Conservation (phyloP, 1,139 yeast species). For the Scheffersomyces lignicola region DNA sequence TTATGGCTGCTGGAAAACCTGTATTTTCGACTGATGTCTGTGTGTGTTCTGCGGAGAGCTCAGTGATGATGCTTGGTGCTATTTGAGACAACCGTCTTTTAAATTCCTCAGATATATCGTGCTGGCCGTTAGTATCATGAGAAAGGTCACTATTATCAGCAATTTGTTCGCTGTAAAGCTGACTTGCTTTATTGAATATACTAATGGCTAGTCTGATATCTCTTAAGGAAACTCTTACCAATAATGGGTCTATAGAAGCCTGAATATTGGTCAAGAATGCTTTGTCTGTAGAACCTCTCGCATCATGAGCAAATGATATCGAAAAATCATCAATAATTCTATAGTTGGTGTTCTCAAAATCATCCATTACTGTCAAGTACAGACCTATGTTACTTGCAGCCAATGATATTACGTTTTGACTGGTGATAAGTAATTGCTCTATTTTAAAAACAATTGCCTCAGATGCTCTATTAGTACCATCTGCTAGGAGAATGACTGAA, state of each 20-base stretch:
- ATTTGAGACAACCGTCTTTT: slow-evolving; percentile 57
- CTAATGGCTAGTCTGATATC: slow-evolving; percentile 80
- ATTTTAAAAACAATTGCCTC: slow-evolving; percentile 91
- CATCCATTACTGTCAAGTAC: slow-evolving; percentile 78
- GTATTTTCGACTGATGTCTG: slow-evolving; percentile 9
- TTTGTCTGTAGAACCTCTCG: slow-evolving; percentile 60
- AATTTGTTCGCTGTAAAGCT: slow-evolving; percentile 42
- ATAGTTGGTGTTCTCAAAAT: slow-evolving; percentile 56
- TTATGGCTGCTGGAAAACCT: slow-evolving; percentile 33
- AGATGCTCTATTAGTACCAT: slow-evolving; percentile 65
- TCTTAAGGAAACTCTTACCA: slow-evolving; percentile 78
- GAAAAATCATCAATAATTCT: slow-evolving; percentile 90
- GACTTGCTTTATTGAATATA: slow-evolving; percentile 72
- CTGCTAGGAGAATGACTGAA: slow-evolving; percentile 77
- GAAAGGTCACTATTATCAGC: slow-evolving; percentile 16
- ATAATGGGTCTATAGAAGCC: slow-evolving; percentile 75
- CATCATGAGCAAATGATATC: slow-evolving; percentile 70
- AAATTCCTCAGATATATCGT: slow-evolving; percentile 61
- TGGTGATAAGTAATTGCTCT: slow-evolving; percentile 72
- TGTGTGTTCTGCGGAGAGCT: slow-evolving; percentile 22
- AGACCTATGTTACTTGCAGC: slow-evolving; percentile 83
- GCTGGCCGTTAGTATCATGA: slow-evolving; percentile 22
- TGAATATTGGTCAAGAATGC: slow-evolving; percentile 64
- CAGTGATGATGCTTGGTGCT: slow-evolving; percentile 63
- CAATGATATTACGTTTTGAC: slow-evolving; percentile 64